Evolutionary conservation across 805 yeast species (phyloP).

Genomic region (Saturnispora ahearnii): DNA sequence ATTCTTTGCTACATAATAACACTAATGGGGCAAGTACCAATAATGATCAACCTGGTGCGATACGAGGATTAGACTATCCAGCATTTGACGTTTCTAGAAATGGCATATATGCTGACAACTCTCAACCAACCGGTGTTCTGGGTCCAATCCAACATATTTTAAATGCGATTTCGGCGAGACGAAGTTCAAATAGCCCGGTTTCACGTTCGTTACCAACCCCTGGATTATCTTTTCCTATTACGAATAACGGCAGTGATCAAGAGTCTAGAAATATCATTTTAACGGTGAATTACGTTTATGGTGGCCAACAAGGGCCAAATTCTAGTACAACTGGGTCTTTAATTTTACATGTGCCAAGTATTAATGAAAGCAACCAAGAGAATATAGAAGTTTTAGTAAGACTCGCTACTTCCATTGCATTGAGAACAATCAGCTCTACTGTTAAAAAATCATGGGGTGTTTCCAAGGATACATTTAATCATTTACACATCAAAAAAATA

Average conservation of each 20-base stretch:
- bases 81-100: slow-evolving; percentile 30
- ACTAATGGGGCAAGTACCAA: background rate
- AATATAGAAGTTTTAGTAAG: slow-evolving; percentile 52
- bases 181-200: background rate
- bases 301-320: slow-evolving; percentile 16
- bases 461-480: slow-evolving; percentile 42
- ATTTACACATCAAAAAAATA: slow-evolving; percentile 33
- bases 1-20: background rate
- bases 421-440: slow-evolving; percentile 48
- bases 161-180: background rate
- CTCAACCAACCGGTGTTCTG: slow-evolving; percentile 12
- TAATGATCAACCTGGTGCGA: slow-evolving; percentile 9
- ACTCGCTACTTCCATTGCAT: slow-evolving; percentile 62
- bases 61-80: slow-evolving; percentile 30
- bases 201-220: background rate
- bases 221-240: background rate
- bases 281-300: slow-evolving; percentile 33
- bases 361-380: slow-evolving; percentile 49
- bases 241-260: background rate
- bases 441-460: slow-evolving; percentile 44
- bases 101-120: slow-evolving; percentile 24
- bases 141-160: slow-evolving; percentile 1
- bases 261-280: slow-evolving; percentile 32
- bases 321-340: slow-evolving; percentile 40
- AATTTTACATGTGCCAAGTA: slow-evolving; percentile 59